phyloP scores from a whole-genome alignment of 2,329 filamentous ascomycete species.

The Penicillium sp. region DNA sequence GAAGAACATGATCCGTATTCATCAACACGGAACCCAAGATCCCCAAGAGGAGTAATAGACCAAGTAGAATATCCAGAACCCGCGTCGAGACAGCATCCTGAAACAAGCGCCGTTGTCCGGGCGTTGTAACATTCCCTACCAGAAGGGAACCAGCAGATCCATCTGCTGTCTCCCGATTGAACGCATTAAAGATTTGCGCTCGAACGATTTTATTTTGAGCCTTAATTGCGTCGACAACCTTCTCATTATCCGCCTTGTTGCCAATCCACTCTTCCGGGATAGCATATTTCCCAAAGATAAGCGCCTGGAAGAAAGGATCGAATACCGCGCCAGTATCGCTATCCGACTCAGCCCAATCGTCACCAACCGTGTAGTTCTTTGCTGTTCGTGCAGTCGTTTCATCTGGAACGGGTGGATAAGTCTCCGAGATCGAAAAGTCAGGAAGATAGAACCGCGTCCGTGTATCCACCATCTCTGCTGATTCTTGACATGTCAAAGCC shows the following conservation, averaged over 20 bases:
- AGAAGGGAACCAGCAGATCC: background rate
- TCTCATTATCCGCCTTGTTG: background rate
- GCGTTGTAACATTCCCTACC: slow-evolving; percentile 4
- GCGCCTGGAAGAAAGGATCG: slow-evolving; percentile 7
- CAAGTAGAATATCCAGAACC: slow-evolving; percentile 5
- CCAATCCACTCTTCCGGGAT: slow-evolving; percentile 1
- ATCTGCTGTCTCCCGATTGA: background rate
- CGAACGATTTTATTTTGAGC: slow-evolving; percentile 6
- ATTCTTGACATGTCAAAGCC: slow-evolving; percentile 5
- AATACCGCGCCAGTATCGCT: background rate
- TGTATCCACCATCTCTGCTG: slow-evolving; percentile 6
- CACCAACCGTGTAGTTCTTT: background rate
- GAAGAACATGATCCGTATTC: slow-evolving; percentile 13
- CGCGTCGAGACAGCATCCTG: slow-evolving; percentile 7
- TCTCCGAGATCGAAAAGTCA: background rate
- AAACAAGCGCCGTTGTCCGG: slow-evolving; percentile 2
- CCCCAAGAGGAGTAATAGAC: background rate
- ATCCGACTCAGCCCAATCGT: no score
- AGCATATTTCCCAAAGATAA: slow-evolving; percentile 8
- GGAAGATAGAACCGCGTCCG: slow-evolving; percentile 4
- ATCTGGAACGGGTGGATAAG: slow-evolving; percentile 1
- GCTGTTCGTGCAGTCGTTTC: slow-evolving; percentile 1
- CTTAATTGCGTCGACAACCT: slow-evolving; percentile 6
- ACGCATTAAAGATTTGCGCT: slow-evolving; percentile 7
- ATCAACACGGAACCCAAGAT: background rate